Evolutionary conservation across 139 green algal genomes (phyloP).

Genomic region (Chlorella vulgaris): DNA sequence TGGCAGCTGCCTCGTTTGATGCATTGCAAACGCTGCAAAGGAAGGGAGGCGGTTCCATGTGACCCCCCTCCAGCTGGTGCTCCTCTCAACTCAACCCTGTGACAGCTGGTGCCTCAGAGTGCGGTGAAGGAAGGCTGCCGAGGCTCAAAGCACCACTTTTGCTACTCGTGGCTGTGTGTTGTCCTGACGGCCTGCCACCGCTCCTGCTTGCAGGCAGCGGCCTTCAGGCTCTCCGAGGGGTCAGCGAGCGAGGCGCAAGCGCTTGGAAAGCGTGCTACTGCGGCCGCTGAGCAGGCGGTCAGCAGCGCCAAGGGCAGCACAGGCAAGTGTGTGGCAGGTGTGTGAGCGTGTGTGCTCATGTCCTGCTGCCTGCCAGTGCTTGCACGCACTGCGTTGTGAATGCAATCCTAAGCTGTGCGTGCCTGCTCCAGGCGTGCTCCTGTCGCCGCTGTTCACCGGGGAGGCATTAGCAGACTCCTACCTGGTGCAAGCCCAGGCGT

Average conservation of each 20-base stretch:
- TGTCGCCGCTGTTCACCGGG: conserved; percentile 23
- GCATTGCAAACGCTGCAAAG: not conserved
- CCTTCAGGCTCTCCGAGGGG: conserved; percentile 36
- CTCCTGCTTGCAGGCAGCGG: conserved; percentile 10
- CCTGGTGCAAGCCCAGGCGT: conserved; percentile 47
- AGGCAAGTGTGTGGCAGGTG: not conserved
- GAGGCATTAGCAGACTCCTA: conserved; percentile 46
- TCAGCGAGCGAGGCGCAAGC: conserved; percentile 9
- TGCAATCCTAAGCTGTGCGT: not conserved
- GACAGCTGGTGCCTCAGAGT: too few species aligned
- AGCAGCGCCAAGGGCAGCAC: conserved; percentile 8
- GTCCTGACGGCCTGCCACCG: too few species aligned
- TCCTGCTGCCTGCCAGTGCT: too few species aligned
- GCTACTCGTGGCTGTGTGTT: too few species aligned
- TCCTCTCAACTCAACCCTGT: too few species aligned
- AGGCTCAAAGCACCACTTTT: too few species aligned
- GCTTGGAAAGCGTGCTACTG: conserved; percentile 19
- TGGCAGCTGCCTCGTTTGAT: too few species aligned
- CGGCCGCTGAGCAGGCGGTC: conserved; percentile 9
- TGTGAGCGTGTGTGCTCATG: too few species aligned
- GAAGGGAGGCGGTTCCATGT: too few species aligned
- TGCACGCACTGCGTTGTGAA: too few species aligned
- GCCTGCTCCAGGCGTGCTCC: conserved; percentile 21
- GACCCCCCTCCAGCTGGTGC: not conserved
- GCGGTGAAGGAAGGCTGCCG: too few species aligned